A percentile compares a stretch with the other conserved stretches of the same genome.
phyloP scores from a whole-genome alignment of 2,329 filamentous ascomycete species.

The Cladophialophora bantiana region DNA sequence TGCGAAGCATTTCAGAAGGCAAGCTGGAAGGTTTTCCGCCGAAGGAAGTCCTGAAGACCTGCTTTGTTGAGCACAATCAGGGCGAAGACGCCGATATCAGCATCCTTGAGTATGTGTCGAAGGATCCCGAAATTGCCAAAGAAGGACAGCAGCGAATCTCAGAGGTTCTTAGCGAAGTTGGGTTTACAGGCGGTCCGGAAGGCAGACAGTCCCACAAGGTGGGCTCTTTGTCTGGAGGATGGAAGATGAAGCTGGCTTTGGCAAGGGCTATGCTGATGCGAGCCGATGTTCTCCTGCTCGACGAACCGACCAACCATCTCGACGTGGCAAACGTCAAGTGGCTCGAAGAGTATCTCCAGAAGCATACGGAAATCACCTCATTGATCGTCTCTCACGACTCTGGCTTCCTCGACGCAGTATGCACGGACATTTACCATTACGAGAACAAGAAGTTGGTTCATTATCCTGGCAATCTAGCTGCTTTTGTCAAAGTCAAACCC shows the following conservation, averaged over 20 bases:
- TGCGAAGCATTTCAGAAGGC: conserved; percentile 93
- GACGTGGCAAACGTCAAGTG: conserved; percentile 96
- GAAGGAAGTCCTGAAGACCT: conserved; percentile 90
- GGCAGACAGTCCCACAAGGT: conserved; percentile 89
- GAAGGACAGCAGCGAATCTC: conserved; percentile 83
- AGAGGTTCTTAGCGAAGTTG: conserved; percentile 85
- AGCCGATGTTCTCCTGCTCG: conserved; percentile 93
- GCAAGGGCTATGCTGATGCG: conserved; percentile 95
- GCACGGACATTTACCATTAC: conserved; percentile 99
- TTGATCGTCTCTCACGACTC: conserved; percentile 99
- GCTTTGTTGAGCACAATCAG: conserved; percentile 99
- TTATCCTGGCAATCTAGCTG: conserved; percentile 60
- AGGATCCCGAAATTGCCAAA: conserved; percentile 83
- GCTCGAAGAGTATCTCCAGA: conserved; percentile 93
- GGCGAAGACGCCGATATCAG: conserved; percentile 96
- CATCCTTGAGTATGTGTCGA: conserved; percentile 90
- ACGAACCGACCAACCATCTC: conserved; percentile 98
- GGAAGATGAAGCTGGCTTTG: conserved; percentile 99
- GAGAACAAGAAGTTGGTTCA: conserved; percentile 88
- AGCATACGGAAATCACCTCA: conserved; percentile 94
- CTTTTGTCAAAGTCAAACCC: conserved; percentile 85
- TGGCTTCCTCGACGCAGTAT: conserved; percentile 93
- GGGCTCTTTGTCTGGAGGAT: conserved; percentile 93
- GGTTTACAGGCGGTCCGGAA: conserved; percentile 88
- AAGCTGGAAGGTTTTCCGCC: conserved; percentile 97